Evolutionary conservation across 1,139 yeast genomes (phyloP), one percentile per base, ranked within the genome.

Genomic region (Chernovozyma aurita): DNA sequence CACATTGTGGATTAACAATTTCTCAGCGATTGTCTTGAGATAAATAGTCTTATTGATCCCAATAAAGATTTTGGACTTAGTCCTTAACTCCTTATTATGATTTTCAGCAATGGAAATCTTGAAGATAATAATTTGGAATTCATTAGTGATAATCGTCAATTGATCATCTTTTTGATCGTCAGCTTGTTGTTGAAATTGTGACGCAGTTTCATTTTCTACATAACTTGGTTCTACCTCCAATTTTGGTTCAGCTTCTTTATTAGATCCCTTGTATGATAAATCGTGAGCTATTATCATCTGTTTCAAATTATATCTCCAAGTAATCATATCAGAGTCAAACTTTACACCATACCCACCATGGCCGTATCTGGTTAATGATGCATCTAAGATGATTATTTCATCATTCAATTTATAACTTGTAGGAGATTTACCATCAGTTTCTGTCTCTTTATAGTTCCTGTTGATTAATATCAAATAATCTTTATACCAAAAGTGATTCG

Each of bases 241-340:
- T n/a, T n/a, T n/a, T n/a, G n/a, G n/a, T n/a, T n/a, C n/a, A n/a
- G n/a, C n/a, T n/a, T n/a, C n/a, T n/a, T n/a, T n/a, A n/a, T n/a
- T n/a, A n/a, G n/a, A n/a, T n/a, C n/a, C n/a, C n/a, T n/a, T n/a
- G n/a, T n/a, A n/a, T n/a, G n/a, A n/a, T n/a, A 26, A 7, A 13
- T 26, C 29, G 29, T 26, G 13, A 18, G 47, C 47, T 17, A 63
- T 34, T 26, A 67, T 55, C 14, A 48, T 42, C 32, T 53, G 57
- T 30, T 59, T 55, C 40, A 70, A 61, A 40, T 60, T 58, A 38
- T 65, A 63, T 36, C 67, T 59, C 73, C 74, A 69, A 8, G 66
- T 47, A 21, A 69, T 57, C 33, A 56, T 42, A 42, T 70, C 75
- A 36, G 65, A 63, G 37, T 64, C 70, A 39, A 70, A 65, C 16